phyloP scores from a whole-genome alignment of 257 asterid species.

The Coffea eugenioides region DNA sequence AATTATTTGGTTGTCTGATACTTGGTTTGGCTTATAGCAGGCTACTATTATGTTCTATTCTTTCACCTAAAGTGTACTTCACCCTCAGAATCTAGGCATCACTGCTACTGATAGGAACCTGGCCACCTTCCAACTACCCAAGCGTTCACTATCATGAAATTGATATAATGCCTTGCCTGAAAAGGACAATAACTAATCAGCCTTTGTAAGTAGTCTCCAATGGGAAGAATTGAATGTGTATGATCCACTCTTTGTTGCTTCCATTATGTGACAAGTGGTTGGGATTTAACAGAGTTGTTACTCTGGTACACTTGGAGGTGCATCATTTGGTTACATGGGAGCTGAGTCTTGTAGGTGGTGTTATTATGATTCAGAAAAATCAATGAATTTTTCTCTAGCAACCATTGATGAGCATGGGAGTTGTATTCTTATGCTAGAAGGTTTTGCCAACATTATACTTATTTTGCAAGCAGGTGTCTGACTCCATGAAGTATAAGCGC shows the following conservation, averaged over 20 bases:
- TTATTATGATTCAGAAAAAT: background rate
- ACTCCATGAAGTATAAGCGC: constrained; percentile 59
- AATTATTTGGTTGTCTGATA: background rate
- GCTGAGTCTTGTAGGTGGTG: background rate
- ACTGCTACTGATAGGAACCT: background rate
- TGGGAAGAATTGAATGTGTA: background rate
- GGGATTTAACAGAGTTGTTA: background rate
- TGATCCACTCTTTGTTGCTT: background rate
- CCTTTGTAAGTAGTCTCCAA: background rate
- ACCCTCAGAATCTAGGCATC: background rate
- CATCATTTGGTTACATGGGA: background rate
- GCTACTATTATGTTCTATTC: background rate
- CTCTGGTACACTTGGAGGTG: background rate
- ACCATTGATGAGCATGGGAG: constrained; percentile 1
- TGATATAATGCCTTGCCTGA: background rate
- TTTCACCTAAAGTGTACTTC: background rate
- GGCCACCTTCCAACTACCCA: background rate
- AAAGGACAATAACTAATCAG: background rate
- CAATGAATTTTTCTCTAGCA: background rate
- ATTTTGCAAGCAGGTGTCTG: constrained; percentile 52
- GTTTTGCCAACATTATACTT: background rate
- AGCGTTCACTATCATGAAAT: background rate
- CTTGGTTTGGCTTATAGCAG: background rate
- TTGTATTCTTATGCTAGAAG: constrained; percentile 1
- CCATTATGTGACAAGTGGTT: background rate